phyloP scores from a whole-genome alignment of 2,329 filamentous ascomycete species.

The Didymella pinodella region DNA sequence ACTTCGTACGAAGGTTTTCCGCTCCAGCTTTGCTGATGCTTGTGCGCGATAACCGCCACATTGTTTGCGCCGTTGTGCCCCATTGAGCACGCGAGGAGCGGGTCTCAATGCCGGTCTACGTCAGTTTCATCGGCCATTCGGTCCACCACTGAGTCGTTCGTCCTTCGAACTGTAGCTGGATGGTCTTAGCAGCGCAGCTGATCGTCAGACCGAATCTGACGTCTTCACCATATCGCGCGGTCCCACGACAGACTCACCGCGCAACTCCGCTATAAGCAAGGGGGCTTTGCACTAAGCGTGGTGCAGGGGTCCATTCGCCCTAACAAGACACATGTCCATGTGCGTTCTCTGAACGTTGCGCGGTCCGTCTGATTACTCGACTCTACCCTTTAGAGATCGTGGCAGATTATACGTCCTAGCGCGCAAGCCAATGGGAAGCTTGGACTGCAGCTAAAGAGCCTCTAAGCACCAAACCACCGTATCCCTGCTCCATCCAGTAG shows the following conservation, averaged over 20 bases:
- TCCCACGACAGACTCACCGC: slow-evolving; percentile 30
- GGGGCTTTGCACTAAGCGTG: slow-evolving; percentile 16
- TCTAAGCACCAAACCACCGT: slow-evolving; percentile 40
- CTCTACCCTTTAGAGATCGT: slow-evolving; percentile 25
- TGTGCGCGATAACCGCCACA: slow-evolving; percentile 20
- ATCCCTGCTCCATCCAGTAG: slow-evolving; percentile 40
- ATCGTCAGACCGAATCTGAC: slow-evolving; percentile 40
- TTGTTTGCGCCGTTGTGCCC: slow-evolving; percentile 14
- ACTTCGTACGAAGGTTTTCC: slow-evolving; percentile 14
- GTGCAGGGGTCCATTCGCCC: slow-evolving; percentile 13
- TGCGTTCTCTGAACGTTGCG: slow-evolving; percentile 21
- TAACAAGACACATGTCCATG: slow-evolving; percentile 25
- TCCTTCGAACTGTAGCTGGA: slow-evolving; percentile 42
- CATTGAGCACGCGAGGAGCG: slow-evolving; percentile 23
- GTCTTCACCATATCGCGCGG: slow-evolving; percentile 23
- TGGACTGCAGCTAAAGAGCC: slow-evolving; percentile 43
- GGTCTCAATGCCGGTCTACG: slow-evolving; percentile 32
- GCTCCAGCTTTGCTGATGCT: slow-evolving; percentile 2
- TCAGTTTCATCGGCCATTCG: slow-evolving; percentile 32
- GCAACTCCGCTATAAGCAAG: slow-evolving; percentile 24
- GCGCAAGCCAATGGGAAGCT: slow-evolving; percentile 35
- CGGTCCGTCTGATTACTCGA: slow-evolving; percentile 22
- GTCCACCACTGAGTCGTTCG: slow-evolving; percentile 24
- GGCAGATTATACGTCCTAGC: slow-evolving; percentile 29
- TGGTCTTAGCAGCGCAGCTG: slow-evolving; percentile 19